Conservation (phyloP, 305 asterid genomes). For the Plantago rigida region DNA sequence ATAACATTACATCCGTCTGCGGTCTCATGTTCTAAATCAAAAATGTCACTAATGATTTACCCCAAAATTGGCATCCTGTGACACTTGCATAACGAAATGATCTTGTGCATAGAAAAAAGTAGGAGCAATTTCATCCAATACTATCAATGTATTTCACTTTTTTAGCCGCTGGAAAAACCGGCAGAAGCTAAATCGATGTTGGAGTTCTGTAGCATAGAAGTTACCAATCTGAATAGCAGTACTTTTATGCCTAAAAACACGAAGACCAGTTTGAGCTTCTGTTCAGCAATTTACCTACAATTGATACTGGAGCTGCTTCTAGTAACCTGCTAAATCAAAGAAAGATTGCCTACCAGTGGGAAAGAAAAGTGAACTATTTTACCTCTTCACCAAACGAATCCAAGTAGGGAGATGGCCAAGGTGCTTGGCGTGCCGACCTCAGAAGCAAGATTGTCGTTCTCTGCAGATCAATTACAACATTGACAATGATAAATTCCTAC, state of each 20-base stretch:
- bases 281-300: neutral
- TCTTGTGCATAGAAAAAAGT: too few relatives aligned
- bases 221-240: too few relatives aligned
- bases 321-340: neutral
- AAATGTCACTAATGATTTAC: neutral
- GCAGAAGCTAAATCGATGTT: neutral
- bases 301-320: neutral
- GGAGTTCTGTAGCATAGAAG: too few relatives aligned
- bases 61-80: neutral
- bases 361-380: slow-evolving; percentile 14
- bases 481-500: slow-evolving; percentile 15
- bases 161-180: too few relatives aligned
- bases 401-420: slow-evolving; percentile 96
- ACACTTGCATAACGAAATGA: neutral
- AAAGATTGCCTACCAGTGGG: slow-evolving; percentile 8
- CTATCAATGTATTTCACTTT: too few relatives aligned
- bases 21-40: neutral
- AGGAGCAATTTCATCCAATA: too few relatives aligned
- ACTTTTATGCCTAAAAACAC: too few relatives aligned
- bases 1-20: too few relatives aligned
- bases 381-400: slow-evolving; percentile 99
- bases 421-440: slow-evolving; percentile 84
- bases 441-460: slow-evolving; percentile 82
- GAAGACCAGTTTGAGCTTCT: neutral
- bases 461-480: slow-evolving; percentile 31